phyloP scores from a whole-genome alignment of 345 rosid species.

The Crucihimalaya himalaica region DNA sequence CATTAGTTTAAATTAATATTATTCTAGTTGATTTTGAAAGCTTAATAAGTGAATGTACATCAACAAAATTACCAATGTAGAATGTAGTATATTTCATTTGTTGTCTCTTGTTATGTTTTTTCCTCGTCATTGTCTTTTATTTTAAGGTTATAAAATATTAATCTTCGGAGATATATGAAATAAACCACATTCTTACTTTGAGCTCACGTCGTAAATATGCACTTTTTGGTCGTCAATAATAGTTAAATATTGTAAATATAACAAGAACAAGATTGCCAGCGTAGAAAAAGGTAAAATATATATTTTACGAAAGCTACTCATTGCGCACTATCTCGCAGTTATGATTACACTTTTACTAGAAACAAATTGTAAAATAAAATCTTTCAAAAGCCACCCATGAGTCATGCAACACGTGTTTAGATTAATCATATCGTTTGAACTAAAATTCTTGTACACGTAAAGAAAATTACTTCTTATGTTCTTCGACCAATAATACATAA shows the following conservation, averaged over 20 bases:
- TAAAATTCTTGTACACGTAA: conserved; percentile 26
- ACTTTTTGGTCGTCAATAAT: conserved; percentile 33
- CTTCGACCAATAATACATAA: conserved; percentile 27
- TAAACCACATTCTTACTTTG: conserved; percentile 33
- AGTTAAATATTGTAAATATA: neutral
- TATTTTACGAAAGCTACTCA: conserved; percentile 33
- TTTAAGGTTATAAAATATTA: conserved; percentile 1
- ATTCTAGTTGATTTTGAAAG: neutral
- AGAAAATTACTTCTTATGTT: conserved; percentile 30
- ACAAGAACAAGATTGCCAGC: conserved; percentile 7
- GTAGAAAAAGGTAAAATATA: neutral
- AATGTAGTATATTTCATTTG: neutral
- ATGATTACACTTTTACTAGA: conserved; percentile 35
- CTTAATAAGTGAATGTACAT: neutral
- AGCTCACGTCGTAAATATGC: conserved; percentile 24
- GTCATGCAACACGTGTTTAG: conserved; percentile 43
- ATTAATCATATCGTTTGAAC: conserved; percentile 31
- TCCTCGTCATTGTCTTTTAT: neutral
- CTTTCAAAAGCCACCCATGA: conserved; percentile 25
- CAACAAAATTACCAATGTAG: neutral
- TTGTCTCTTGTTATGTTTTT: neutral
- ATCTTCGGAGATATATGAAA: neutral
- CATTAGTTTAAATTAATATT: no score
- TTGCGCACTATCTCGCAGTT: conserved; percentile 36
- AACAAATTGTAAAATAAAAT: conserved; percentile 7